Evolutionary conservation across 106 monocot species (phyloP).

Genomic region (Acanthochlamys bracteata): DNA sequence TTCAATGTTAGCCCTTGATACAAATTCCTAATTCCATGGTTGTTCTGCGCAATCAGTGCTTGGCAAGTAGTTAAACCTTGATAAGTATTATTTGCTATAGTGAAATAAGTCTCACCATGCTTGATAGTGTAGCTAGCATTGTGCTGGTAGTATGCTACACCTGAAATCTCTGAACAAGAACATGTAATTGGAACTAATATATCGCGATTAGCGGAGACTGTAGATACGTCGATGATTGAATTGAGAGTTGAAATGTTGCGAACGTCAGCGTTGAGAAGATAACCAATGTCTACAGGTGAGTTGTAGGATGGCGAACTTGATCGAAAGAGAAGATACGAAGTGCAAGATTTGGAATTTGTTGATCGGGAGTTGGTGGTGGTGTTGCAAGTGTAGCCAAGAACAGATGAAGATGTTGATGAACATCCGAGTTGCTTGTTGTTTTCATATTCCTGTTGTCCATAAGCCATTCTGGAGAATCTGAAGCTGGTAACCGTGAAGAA

Average conservation of each 20-base stretch:
- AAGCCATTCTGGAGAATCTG: constrained; percentile 3
- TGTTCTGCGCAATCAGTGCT: constrained; percentile 74
- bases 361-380: constrained; percentile 11
- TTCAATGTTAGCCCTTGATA: constrained; percentile 6
- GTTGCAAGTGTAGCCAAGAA: constrained; percentile 76
- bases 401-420: constrained; percentile 29
- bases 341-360: constrained; percentile 22
- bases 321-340: constrained; percentile 67
- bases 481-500: constrained; percentile 9
- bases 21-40: constrained; percentile 22
- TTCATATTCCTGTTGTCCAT: constrained; percentile 49
- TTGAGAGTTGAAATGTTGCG: constrained; percentile 40
- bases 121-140: constrained; percentile 40
- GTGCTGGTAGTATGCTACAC: constrained; percentile 60
- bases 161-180: constrained; percentile 11
- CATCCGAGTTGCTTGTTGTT: constrained; percentile 38
- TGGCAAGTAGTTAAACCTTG: constrained; percentile 82
- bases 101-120: constrained; percentile 37
- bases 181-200: constrained; percentile 42
- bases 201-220: constrained; percentile 18
- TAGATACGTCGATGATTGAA: constrained; percentile 16
- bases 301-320: constrained; percentile 24
- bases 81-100: constrained; percentile 66
- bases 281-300: constrained; percentile 45
- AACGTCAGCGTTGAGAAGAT: constrained; percentile 36